phyloP scores from a whole-genome alignment of 495 filamentous ascomycete species.

The Penicillium robsamsonii region DNA sequence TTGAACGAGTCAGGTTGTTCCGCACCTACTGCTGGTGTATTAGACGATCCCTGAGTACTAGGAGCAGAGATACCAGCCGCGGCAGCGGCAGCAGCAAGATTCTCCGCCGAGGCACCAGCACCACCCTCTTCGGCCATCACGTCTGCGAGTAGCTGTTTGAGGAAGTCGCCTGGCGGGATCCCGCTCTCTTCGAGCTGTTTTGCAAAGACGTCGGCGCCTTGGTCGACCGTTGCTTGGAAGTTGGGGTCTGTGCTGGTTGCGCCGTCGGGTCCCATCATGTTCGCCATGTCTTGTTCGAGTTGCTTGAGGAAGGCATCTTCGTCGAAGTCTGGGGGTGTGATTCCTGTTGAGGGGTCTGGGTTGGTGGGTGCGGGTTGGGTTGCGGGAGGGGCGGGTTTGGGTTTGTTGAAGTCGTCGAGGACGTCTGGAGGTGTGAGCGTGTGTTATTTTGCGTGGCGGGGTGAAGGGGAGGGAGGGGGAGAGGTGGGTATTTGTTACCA shows the following conservation, averaged over 20 bases:
- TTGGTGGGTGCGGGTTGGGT: constrained; percentile 10
- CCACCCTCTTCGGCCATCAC: constrained; percentile 76
- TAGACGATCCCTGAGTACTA: not conserved
- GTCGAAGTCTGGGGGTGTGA: constrained; percentile 28
- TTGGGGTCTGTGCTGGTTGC: constrained; percentile 13
- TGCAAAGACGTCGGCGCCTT: constrained; percentile 57
- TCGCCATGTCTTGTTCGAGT: constrained; percentile 83
- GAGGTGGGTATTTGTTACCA: constrained; percentile 48
- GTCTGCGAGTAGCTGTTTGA: constrained; percentile 75
- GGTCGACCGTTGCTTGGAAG: constrained; percentile 33
- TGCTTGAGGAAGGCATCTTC: constrained; percentile 75
- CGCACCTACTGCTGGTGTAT: constrained; percentile 11
- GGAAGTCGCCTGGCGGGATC: constrained; percentile 71
- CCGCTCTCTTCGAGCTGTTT: constrained; percentile 76
- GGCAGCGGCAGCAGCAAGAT: constrained; percentile 5
- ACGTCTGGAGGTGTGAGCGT: constrained; percentile 57
- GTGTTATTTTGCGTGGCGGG: not conserved
- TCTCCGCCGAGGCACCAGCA: constrained; percentile 21
- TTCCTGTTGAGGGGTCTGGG: constrained; percentile 16
- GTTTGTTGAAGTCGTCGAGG: constrained; percentile 78
- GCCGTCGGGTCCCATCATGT: constrained; percentile 57
- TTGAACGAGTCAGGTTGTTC: constrained; percentile 65
- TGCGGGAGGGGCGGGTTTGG: constrained; percentile 40
- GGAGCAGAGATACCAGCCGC: not conserved
- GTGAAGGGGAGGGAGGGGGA: not conserved